Percentiles rank a stretch among this genome's conserved stretches.
phyloP scores from a whole-genome alignment of 2,329 filamentous ascomycete species.

The Claviceps sp. region DNA sequence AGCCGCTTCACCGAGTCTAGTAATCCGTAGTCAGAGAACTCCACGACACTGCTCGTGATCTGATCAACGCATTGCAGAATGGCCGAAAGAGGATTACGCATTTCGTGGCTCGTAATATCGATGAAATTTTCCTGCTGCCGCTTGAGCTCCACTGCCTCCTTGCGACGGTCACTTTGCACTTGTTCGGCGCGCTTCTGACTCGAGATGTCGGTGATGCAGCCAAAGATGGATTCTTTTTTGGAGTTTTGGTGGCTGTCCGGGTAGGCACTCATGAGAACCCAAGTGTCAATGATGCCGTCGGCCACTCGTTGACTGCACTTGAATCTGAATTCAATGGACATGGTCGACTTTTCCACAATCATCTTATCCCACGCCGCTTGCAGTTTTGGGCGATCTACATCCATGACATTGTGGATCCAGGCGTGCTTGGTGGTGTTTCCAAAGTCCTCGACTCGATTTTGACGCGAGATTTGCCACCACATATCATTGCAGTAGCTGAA shows the following conservation, averaged over 20 bases:
- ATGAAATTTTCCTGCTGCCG: slow-evolving; percentile 58
- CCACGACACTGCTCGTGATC: slow-evolving; percentile 39
- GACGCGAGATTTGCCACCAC: slow-evolving; percentile 57
- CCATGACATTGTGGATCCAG: slow-evolving; percentile 60
- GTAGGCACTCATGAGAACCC: slow-evolving; percentile 65
- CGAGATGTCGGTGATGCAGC: slow-evolving; percentile 72
- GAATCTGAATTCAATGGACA: slow-evolving; percentile 63
- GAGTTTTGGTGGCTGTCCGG: slow-evolving; percentile 53
- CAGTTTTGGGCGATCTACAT: slow-evolving; percentile 48
- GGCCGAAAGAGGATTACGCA: slow-evolving; percentile 62
- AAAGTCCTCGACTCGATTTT: slow-evolving; percentile 42
- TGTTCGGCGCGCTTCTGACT: slow-evolving; percentile 70
- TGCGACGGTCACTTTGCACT: slow-evolving; percentile 40
- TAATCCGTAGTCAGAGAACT: slow-evolving; percentile 15
- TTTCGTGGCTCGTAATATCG: slow-evolving; percentile 60
- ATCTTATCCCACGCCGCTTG: slow-evolving; percentile 41
- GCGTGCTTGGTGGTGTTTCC: slow-evolving; percentile 28
- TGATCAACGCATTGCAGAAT: slow-evolving; percentile 66
- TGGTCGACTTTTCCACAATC: slow-evolving; percentile 44
- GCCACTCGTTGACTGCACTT: slow-evolving; percentile 51
- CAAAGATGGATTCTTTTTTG: slow-evolving; percentile 59
- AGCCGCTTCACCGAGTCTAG: slow-evolving; percentile 32
- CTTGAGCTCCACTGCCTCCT: slow-evolving; percentile 71
- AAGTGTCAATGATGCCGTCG: slow-evolving; percentile 50
- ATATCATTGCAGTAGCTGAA: slow-evolving; percentile 53